phyloP scores from a whole-genome alignment of 2,329 filamentous ascomycete species.

The Diplocarpon rosae region DNA sequence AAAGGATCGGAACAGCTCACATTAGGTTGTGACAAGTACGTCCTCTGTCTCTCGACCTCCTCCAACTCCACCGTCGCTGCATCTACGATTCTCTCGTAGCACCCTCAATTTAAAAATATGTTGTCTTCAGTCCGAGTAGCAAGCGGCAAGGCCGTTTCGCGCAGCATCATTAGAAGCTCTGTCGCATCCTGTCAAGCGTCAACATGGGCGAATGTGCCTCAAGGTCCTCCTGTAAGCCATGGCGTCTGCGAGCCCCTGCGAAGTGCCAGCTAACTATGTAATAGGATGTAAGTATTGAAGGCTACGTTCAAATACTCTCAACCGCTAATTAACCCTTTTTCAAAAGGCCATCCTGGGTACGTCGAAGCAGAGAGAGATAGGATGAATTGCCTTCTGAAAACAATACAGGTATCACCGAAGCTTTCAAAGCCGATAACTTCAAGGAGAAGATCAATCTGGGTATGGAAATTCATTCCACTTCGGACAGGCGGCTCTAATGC shows the following conservation, averaged over 20 bases:
- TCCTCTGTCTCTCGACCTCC: background rate
- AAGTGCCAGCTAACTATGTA: conserved; percentile 13
- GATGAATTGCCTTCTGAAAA: conserved; percentile 22
- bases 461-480: conserved; percentile 31
- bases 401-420: conserved; percentile 74
- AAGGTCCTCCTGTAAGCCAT: conserved; percentile 79
- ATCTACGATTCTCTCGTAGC: background rate
- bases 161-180: conserved; percentile 17
- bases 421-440: conserved; percentile 94
- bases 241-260: conserved; percentile 3
- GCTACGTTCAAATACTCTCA: conserved; percentile 23
- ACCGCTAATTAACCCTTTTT: conserved; percentile 23
- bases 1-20: conserved; percentile 2
- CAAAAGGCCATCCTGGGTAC: conserved; percentile 65
- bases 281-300: conserved; percentile 28
- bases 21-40: background rate
- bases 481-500: conserved; percentile 13
- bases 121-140: conserved; percentile 44
- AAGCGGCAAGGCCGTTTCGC: conserved; percentile 35
- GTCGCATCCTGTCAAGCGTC: conserved; percentile 36
- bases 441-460: conserved; percentile 96
- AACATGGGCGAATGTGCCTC: conserved; percentile 81
- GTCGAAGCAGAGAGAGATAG: conserved; percentile 20
- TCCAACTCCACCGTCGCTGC: background rate
- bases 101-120: conserved; percentile 29